Percentiles rank a stretch among this genome's conserved stretches.
Conservation (phyloP, 1,139 yeast genomes). For the Candida labiduridarum region DNA sequence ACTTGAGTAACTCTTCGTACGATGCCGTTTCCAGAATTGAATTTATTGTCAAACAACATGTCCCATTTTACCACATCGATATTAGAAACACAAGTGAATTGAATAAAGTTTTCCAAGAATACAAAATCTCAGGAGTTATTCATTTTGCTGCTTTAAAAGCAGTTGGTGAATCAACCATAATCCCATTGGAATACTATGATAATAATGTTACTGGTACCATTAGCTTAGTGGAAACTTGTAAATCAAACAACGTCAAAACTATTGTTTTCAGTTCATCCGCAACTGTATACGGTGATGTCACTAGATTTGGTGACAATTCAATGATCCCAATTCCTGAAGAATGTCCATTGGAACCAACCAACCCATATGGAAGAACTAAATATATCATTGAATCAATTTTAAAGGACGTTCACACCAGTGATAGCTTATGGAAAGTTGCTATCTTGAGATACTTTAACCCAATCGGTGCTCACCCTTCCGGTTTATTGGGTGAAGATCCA, state of each 20-base stretch:
- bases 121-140: constrained; percentile 61
- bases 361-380: constrained; percentile 80
- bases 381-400: constrained; percentile 64
- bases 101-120: constrained; percentile 48
- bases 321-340: constrained; percentile 69
- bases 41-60: constrained; percentile 46
- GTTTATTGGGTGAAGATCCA: constrained; percentile 80
- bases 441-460: constrained; percentile 79
- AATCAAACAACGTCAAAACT: constrained; percentile 47
- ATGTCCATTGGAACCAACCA: constrained; percentile 76
- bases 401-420: constrained; percentile 56
- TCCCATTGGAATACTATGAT: constrained; percentile 72
- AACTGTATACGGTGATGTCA: constrained; percentile 84
- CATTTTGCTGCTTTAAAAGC: constrained; percentile 90
- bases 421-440: constrained; percentile 58
- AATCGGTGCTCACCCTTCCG: constrained; percentile 85
- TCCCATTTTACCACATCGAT: constrained; percentile 66
- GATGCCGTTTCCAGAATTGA: constrained; percentile 73
- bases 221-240: constrained; percentile 57
- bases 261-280: constrained; percentile 81
- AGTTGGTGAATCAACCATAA: constrained; percentile 76
- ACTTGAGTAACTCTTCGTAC: constrained; percentile 65
- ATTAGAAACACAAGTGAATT: constrained; percentile 54
- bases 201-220: constrained; percentile 72
- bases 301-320: constrained; percentile 70